Conservation (phyloP, 2,329 filamentous ascomycete species). For the Penicillium freii region DNA sequence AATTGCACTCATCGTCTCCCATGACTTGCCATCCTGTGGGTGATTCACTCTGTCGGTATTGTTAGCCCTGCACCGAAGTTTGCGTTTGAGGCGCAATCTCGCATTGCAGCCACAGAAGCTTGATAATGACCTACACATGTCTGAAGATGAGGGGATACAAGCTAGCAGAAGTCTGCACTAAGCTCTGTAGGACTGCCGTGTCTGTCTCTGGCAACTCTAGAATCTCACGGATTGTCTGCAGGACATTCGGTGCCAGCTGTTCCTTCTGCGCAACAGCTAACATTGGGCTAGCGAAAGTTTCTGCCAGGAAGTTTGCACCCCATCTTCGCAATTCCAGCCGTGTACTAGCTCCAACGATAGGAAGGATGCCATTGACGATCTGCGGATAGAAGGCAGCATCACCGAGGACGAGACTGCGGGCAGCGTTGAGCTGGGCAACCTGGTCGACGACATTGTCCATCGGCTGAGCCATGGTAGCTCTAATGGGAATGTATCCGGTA, state of each 20-base stretch:
- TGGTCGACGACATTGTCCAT: slow-evolving; percentile 66
- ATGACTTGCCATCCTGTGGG: slow-evolving; percentile 73
- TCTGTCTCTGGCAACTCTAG: slow-evolving; percentile 74
- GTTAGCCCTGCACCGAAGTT: slow-evolving; percentile 24
- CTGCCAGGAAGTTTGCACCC: slow-evolving; percentile 93
- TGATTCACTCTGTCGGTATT: slow-evolving; percentile 71
- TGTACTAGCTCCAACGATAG: slow-evolving; percentile 75
- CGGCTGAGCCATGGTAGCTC: slow-evolving; percentile 53
- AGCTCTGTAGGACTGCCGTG: slow-evolving; percentile 74
- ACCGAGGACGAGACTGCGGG: slow-evolving; percentile 81
- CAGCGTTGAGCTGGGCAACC: slow-evolving; percentile 83
- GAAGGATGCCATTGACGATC: slow-evolving; percentile 89
- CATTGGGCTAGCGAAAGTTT: slow-evolving; percentile 91
- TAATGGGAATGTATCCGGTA: slow-evolving; percentile 9
- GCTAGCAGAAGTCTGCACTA: slow-evolving; percentile 84
- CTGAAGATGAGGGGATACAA: slow-evolving; percentile 89
- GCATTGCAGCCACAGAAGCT: slow-evolving; percentile 12
- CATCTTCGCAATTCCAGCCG: slow-evolving; percentile 84
- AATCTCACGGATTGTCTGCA: slow-evolving; percentile 72
- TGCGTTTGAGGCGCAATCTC: not conserved
- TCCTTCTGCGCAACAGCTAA: slow-evolving; percentile 75
- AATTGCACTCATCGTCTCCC: slow-evolving; percentile 84
- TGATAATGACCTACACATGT: slow-evolving; percentile 68
- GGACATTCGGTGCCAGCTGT: slow-evolving; percentile 70
- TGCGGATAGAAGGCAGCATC: slow-evolving; percentile 87